These are phyloP conservation scores for Chaetomium fimeti DNA, from an alignment of 495 filamentous ascomycete genomes.

Conservation along the genomic window DNA sequence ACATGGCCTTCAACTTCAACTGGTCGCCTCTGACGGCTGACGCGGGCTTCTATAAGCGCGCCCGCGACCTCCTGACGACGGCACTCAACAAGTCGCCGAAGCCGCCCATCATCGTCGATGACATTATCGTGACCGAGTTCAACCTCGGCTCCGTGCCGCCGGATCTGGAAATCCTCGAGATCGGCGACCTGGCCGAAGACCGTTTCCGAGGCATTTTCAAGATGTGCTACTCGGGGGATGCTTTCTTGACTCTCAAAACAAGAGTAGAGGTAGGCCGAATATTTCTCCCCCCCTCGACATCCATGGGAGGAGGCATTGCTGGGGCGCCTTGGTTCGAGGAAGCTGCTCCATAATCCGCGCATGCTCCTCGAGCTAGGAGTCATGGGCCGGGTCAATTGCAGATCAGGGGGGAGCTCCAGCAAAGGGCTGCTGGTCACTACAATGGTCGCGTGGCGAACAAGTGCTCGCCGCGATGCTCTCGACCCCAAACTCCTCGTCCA, in stretches of 20 bases:
- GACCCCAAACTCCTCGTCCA: not conserved
- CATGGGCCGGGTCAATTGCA: not conserved
- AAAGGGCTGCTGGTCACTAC: not conserved
- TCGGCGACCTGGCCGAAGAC: slow-evolving; percentile 95
- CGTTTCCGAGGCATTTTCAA: slow-evolving; percentile 97
- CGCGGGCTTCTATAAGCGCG: slow-evolving; percentile 83
- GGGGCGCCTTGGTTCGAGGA: not conserved
- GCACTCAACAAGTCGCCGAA: slow-evolving; percentile 98
- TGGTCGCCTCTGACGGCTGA: slow-evolving; percentile 98
- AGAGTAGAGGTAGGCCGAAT: slow-evolving; percentile 71
- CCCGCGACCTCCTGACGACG: slow-evolving; percentile 88
- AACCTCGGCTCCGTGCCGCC: slow-evolving; percentile 92
- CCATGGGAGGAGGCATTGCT: not conserved
- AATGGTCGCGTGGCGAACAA: not conserved
- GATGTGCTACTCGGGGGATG: slow-evolving; percentile 95
- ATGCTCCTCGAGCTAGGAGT: not conserved
- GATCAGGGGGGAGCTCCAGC: not conserved
- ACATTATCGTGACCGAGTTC: slow-evolving; percentile 96
- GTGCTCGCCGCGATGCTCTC: not conserved
- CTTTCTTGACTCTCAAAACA: slow-evolving; percentile 89
- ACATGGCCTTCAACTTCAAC: slow-evolving; percentile 99
- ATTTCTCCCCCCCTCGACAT: not conserved
- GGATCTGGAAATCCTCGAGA: slow-evolving; percentile 92
- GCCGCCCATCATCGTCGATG: slow-evolving; percentile 98
- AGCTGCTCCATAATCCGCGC: too few species aligned